Evolutionary conservation across 2,329 filamentous ascomycete genomes (phyloP).

Genomic region (Cladosporium sp.): DNA sequence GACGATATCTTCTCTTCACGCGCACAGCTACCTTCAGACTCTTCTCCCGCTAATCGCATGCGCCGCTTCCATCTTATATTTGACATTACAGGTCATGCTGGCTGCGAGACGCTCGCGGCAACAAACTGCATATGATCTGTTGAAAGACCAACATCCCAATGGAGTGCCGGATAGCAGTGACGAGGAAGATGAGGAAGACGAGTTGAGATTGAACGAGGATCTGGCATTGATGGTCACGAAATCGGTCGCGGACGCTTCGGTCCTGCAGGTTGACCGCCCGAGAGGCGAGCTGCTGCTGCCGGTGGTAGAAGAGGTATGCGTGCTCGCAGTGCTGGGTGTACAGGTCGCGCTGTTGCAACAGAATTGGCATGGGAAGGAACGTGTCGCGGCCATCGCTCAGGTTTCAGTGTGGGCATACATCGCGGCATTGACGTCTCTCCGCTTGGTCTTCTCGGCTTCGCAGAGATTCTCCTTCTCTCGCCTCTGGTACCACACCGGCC

Average conservation of each 20-base stretch:
- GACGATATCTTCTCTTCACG: not conserved
- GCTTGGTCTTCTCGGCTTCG: constrained; percentile 60
- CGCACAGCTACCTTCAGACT: constrained; percentile 68
- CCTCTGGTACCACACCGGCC: constrained; percentile 90
- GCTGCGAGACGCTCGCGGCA: constrained; percentile 30
- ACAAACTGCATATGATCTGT: constrained; percentile 53
- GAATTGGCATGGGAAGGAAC: constrained; percentile 52
- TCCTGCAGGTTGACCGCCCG: constrained; percentile 71
- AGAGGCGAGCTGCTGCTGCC: constrained; percentile 67
- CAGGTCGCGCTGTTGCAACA: constrained; percentile 62
- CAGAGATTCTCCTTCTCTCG: constrained; percentile 63
- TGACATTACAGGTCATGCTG: constrained; percentile 56
- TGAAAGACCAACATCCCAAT: constrained; percentile 35
- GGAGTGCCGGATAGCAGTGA: constrained; percentile 21
- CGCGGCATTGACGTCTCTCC: constrained; percentile 65
- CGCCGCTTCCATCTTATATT: constrained; percentile 63
- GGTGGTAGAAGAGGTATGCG: constrained; percentile 68
- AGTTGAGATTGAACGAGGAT: constrained; percentile 54
- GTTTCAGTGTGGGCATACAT: constrained; percentile 79
- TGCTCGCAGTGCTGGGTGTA: constrained; percentile 66
- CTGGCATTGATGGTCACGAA: constrained; percentile 54
- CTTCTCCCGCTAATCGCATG: constrained; percentile 73
- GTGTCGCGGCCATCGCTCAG: constrained; percentile 59
- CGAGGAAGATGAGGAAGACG: constrained; percentile 52
- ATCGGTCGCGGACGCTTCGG: constrained; percentile 45